phyloP scores from a whole-genome alignment of 805 yeast genomes.

The Starmerella riodocensis region DNA sequence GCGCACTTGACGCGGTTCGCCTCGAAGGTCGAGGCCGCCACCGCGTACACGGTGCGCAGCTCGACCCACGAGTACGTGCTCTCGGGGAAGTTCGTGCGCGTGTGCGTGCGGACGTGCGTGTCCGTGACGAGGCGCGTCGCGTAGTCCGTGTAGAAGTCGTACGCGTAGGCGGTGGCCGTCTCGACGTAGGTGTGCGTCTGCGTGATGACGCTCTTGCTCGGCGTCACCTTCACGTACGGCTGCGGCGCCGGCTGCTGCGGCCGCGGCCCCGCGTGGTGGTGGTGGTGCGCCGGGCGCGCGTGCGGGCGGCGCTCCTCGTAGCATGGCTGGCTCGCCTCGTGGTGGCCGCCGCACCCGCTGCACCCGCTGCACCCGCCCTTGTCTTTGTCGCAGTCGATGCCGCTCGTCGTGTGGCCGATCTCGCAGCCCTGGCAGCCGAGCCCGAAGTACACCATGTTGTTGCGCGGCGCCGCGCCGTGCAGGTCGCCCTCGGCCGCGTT shows the following conservation, averaged over 20 bases:
- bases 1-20: constrained; percentile 2
- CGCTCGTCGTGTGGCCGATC: constrained; percentile 4
- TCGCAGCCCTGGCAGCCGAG: constrained; percentile 9
- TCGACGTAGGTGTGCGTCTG: constrained; percentile 8
- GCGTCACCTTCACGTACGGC: constrained; percentile 15
- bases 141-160: constrained; percentile 1
- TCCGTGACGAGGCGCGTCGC: constrained; percentile 15
- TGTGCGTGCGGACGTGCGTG: constrained; percentile 4
- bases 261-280: not conserved
- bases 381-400: not conserved
- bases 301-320: not conserved
- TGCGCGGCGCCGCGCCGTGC: constrained; percentile 13
- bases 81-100: constrained; percentile 11
- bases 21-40: constrained; percentile 16
- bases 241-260: not conserved
- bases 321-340: too few relatives aligned
- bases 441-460: constrained; percentile 15
- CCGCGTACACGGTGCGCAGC: constrained; percentile 9
- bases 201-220: constrained; percentile 7
- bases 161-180: constrained; percentile 10
- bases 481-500: constrained; percentile 12
- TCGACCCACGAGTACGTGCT: constrained; percentile 11
- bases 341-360: too few relatives aligned
- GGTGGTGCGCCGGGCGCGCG: not conserved
- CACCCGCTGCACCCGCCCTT: too few relatives aligned